phyloP scores from a whole-genome alignment of 2,329 filamentous ascomycete species.

The Cucurbitaria berberidis region DNA sequence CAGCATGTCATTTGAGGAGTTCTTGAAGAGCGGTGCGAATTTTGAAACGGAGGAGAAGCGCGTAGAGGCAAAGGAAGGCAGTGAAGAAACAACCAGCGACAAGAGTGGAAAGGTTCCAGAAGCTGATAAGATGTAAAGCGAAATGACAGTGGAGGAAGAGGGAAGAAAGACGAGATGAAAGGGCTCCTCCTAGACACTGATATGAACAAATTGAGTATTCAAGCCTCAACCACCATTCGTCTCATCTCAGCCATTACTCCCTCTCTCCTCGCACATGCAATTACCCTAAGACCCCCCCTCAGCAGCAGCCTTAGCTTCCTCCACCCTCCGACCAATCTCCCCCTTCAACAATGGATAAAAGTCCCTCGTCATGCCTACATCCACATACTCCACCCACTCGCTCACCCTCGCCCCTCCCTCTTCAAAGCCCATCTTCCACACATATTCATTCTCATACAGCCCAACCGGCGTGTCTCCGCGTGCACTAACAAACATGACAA shows the following conservation, averaged over 20 bases:
- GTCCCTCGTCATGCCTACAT: slow-evolving; percentile 36
- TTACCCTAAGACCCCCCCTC: neutral
- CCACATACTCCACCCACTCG: slow-evolving; percentile 37
- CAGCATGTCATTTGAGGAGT: too few species aligned
- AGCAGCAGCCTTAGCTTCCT: slow-evolving; percentile 1
- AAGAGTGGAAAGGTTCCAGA: too few species aligned
- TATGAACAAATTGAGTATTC: too few species aligned
- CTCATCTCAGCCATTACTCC: neutral
- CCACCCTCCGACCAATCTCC: slow-evolving; percentile 22
- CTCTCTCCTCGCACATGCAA: neutral
- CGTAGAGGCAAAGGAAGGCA: too few species aligned
- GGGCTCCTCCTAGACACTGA: too few species aligned
- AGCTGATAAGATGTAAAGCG: too few species aligned
- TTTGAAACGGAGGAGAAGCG: too few species aligned
- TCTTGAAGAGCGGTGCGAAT: too few species aligned
- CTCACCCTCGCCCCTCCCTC: slow-evolving; percentile 18
- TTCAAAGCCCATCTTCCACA: slow-evolving; percentile 36
- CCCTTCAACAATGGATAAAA: slow-evolving; percentile 36
- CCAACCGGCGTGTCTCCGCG: slow-evolving; percentile 38
- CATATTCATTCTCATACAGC: slow-evolving; percentile 35
- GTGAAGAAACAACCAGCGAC: too few species aligned
- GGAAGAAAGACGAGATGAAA: too few species aligned
- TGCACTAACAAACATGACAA: slow-evolving; percentile 44
- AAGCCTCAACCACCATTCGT: neutral
- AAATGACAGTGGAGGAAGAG: neutral